Base-by-base conservation (phyloP, 2,329 filamentous ascomycete genomes). In the Verticillium tricorpus region DNA sequence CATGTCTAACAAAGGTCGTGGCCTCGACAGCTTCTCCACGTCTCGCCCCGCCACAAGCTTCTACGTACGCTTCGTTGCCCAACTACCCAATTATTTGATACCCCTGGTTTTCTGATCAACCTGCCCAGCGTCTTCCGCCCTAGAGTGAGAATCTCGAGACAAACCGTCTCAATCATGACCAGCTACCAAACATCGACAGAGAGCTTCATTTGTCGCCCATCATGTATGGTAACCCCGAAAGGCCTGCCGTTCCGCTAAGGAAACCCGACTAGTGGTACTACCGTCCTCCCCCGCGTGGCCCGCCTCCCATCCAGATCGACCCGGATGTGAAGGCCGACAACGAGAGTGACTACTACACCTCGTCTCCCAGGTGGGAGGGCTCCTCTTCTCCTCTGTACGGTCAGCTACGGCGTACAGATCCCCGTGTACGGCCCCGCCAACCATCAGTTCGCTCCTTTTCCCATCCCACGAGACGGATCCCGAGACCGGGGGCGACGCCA, bases 401-500 rank as follows among this genome's bases (percentile, higher is more conserved):
- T 7, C n/a, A n/a, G 22, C n/a, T 7, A 60, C 32, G 56, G 57
- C 28, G 14, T 25, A 8, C 45, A 34, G 56, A 31, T 61, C 5
- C 61, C 61, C 40, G 61, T 60, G 34, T 62, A 64, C 45, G 62
- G 63, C 45, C 65, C 58, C 28, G 62, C 62, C 57, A 52, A 63
- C n/a, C 39, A 57, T 11, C 62, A 63, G 5, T 62, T 58, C 19
- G 58, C 60, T 31, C 37, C 52, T 7, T 56, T 61, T 22, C 50
- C 60, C 0, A 61, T 58, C n/a, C n/a, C n/a, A n/a, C n/a, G n/a
- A 39, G n/a, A 58, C 63, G 22, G 70, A 71, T 59, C 65, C 71
- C 2, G 68, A 64, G 28, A 66, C 70, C n/a, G 64, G 65, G 60
- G 57, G 25, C 45, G 60, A 58, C 56, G 60, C 54, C 67, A 6